phyloP scores from a whole-genome alignment of 2,329 filamentous ascomycete species.

The Talaromyces pinophilus region DNA sequence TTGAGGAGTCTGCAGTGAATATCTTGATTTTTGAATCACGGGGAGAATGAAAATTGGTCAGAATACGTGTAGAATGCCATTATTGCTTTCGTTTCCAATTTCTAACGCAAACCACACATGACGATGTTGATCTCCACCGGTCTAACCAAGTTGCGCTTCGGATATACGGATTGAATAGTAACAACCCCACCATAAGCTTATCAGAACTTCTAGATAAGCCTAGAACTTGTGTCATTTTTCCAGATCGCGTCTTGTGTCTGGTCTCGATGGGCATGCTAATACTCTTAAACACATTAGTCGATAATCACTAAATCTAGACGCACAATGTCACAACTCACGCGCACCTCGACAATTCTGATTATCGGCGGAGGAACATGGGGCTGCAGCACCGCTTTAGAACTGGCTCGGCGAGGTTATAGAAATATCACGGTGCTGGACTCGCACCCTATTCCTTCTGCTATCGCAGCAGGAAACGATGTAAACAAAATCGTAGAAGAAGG shows the following conservation, averaged over 20 bases:
- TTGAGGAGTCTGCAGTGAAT: too few relatives aligned
- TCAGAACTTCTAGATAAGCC: neutral
- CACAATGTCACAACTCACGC: conserved; percentile 13
- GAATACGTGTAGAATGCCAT: too few relatives aligned
- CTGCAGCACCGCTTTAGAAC: conserved; percentile 47
- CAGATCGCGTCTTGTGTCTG: neutral
- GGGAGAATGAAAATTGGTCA: too few relatives aligned
- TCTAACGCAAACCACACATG: neutral
- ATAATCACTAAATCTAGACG: neutral
- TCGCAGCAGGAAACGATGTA: conserved; percentile 47
- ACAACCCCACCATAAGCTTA: neutral
- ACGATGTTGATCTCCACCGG: neutral
- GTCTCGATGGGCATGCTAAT: neutral
- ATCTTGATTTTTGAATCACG: too few relatives aligned
- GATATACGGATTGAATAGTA: neutral
- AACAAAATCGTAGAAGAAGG: conserved; percentile 44
- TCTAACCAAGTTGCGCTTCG: neutral
- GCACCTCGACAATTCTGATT: conserved; percentile 32
- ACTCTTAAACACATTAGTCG: too few relatives aligned
- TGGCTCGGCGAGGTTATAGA: conserved; percentile 42
- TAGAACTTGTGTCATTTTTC: neutral
- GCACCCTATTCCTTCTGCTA: conserved; percentile 45
- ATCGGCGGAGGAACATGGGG: conserved; percentile 51
- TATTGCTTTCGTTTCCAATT: neutral
- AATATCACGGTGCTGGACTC: conserved; percentile 48